Percentiles rank a stretch among this genome's conserved stretches.
phyloP scores from a whole-genome alignment of 2,329 filamentous ascomycete genomes.

The Parascedosporium putredinis region DNA sequence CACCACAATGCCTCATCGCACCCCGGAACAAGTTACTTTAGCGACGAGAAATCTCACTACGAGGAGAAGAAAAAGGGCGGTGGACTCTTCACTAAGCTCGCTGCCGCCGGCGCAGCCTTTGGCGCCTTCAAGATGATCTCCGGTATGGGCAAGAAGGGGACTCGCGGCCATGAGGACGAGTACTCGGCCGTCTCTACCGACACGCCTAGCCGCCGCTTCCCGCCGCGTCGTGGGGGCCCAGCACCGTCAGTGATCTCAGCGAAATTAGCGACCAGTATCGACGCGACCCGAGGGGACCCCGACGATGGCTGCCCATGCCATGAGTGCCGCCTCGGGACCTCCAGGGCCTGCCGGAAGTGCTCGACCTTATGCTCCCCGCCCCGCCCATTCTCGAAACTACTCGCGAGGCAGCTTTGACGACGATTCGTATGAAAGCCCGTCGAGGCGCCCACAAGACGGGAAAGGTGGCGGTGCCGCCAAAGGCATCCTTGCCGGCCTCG shows the following conservation, averaged over 20 bases:
- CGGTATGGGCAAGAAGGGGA: slow-evolving; percentile 44
- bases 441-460: slow-evolving; percentile 37
- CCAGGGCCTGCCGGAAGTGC: slow-evolving; percentile 22
- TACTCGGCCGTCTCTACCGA: slow-evolving; percentile 54
- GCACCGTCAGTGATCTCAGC: slow-evolving; percentile 39
- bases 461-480: slow-evolving; percentile 41
- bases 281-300: slow-evolving; percentile 14
- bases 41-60: slow-evolving; percentile 58
- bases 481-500: slow-evolving; percentile 49
- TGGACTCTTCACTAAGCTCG: slow-evolving; percentile 50
- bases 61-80: slow-evolving; percentile 28
- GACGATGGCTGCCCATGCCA: slow-evolving; percentile 20
- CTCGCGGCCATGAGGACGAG: slow-evolving; percentile 42
- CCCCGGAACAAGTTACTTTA: slow-evolving; percentile 35
- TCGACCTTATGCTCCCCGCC: slow-evolving; percentile 34
- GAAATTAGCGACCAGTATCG: slow-evolving; percentile 31
- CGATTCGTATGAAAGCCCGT: slow-evolving; percentile 37
- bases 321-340: slow-evolving; percentile 33
- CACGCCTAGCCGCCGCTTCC: slow-evolving; percentile 39
- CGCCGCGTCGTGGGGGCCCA: slow-evolving; percentile 23
- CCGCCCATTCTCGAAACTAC: slow-evolving; percentile 31
- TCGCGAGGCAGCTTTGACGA: slow-evolving; percentile 33
- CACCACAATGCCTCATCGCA: neutral
- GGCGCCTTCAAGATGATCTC: slow-evolving; percentile 54
- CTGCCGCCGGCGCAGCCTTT: slow-evolving; percentile 49